Base-by-base conservation (phyloP, 208 protist species). In the Leptomonas pyrrhocoris region DNA sequence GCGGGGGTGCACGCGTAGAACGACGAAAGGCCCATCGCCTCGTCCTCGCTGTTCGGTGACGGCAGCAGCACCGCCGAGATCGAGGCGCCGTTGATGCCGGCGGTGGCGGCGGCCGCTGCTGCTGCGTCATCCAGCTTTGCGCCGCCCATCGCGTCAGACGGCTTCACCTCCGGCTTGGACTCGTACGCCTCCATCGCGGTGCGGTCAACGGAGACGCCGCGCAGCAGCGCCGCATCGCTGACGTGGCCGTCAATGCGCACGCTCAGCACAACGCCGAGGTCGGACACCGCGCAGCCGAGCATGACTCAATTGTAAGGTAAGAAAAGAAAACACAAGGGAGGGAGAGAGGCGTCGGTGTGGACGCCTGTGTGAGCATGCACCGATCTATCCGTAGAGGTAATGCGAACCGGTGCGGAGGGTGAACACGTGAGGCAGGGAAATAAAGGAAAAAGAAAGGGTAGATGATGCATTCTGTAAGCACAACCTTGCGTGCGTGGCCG, bases 1-100 rank as follows among this genome's bases (percentile, higher is more conserved):
- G 62, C 63, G 2, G 81, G 76, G 27, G 73, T 68, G 65, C 85
- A 94, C 23, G 67, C 61, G 65, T 88, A 94, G n/a, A 63, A 68
- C 4, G 77, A 12, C 21, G 16, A 15, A 7, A 56, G 25, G 16
- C 43, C 13, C 28, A 57, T 46, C 18, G 76, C 59, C 61, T 80
- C 74, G 43, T 66, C 66, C 30, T 76, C 73, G 56, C 31, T 13
- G 27, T 74, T 55, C 2, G 69, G 23, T 36, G 30, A 68, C 1
- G 25, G 43, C 51, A 28, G 19, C 1, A 43, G 49, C 13, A 18
- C 28, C 8, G 53, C 46, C 2, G 36, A 56, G 1, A 16, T 23
- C 25, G 48, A 36, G 0, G 43, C 5, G 28, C 13, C 40, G 28
- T 21, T 21, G 7, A 42, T 48, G 9, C 23, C 31, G 5, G 19